Conservation (phyloP, 2,329 filamentous ascomycete species). For the Colletotrichum sp. region DNA sequence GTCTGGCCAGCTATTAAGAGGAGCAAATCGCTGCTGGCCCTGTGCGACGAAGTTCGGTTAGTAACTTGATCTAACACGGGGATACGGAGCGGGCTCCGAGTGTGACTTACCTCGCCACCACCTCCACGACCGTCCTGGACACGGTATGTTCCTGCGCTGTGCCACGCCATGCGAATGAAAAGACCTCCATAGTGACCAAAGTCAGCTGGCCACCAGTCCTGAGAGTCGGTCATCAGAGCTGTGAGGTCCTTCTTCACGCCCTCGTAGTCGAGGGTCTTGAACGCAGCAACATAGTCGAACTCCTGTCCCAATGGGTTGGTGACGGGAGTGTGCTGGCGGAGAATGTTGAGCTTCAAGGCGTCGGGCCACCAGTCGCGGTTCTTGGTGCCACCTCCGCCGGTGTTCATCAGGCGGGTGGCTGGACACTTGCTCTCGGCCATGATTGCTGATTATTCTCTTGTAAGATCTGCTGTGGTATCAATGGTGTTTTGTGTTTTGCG, state of each 20-base stretch:
- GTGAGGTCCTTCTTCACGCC: constrained; percentile 76
- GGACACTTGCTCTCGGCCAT: constrained; percentile 19
- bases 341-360: constrained; percentile 69
- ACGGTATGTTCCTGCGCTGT: constrained; percentile 80
- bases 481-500: neutral
- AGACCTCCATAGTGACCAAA: constrained; percentile 83
- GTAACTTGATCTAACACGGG: constrained; percentile 63
- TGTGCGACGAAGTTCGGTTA: neutral
- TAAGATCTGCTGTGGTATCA: neutral
- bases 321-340: constrained; percentile 70
- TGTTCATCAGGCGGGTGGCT: constrained; percentile 34
- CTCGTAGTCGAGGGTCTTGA: constrained; percentile 74
- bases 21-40: constrained; percentile 80
- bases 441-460: neutral
- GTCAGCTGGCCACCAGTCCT: constrained; percentile 84
- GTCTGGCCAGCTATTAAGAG: constrained; percentile 83
- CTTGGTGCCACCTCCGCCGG: constrained; percentile 66
- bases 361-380: constrained; percentile 80
- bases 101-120: constrained; percentile 56
- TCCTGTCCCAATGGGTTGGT: constrained; percentile 69
- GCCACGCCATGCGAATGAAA: constrained; percentile 83
- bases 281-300: constrained; percentile 77
- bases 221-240: constrained; percentile 77
- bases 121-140: constrained; percentile 77
- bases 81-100: neutral